phyloP scores from a whole-genome alignment of 2,329 filamentous ascomycete genomes.

The Penicillium sp. region DNA sequence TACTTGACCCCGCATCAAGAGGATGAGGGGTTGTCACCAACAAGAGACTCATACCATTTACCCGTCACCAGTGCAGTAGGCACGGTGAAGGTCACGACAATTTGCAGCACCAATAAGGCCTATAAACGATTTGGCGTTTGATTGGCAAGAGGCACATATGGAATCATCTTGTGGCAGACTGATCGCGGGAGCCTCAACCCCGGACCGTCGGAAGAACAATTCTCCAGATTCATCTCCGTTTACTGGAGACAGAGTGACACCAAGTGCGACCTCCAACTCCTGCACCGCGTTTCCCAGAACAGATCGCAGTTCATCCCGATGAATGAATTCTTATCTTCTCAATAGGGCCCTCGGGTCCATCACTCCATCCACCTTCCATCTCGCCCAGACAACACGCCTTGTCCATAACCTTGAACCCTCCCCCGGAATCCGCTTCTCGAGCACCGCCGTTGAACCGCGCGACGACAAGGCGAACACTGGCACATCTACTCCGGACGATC shows the following conservation, averaged over 20 bases:
- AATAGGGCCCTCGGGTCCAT: conserved; percentile 75
- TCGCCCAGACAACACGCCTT: conserved; percentile 68
- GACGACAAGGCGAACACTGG: not conserved
- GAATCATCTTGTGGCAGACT: too few species aligned
- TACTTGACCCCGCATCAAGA: too few species aligned
- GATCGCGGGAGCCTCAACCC: too few species aligned
- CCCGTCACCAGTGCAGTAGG: too few species aligned
- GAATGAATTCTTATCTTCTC: conserved; percentile 78
- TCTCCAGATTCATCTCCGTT: not conserved
- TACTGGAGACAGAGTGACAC: not conserved
- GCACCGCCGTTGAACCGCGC: conserved; percentile 42
- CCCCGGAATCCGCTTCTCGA: conserved; percentile 72
- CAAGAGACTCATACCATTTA: too few species aligned
- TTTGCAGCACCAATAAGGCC: too few species aligned
- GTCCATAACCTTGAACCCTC: conserved; percentile 72
- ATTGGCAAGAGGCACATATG: too few species aligned
- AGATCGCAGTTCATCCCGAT: conserved; percentile 47
- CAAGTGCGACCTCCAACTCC: not conserved
- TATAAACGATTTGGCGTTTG: too few species aligned
- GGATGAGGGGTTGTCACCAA: too few species aligned
- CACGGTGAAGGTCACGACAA: too few species aligned
- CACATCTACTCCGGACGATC: conserved; percentile 31
- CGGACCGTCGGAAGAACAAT: too few species aligned
- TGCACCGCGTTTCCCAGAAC: not conserved
- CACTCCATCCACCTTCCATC: conserved; percentile 66